These are phyloP conservation scores for Diutina neorugosa DNA, from an alignment of 1,139 yeast species.

Conservation along the genomic window DNA sequence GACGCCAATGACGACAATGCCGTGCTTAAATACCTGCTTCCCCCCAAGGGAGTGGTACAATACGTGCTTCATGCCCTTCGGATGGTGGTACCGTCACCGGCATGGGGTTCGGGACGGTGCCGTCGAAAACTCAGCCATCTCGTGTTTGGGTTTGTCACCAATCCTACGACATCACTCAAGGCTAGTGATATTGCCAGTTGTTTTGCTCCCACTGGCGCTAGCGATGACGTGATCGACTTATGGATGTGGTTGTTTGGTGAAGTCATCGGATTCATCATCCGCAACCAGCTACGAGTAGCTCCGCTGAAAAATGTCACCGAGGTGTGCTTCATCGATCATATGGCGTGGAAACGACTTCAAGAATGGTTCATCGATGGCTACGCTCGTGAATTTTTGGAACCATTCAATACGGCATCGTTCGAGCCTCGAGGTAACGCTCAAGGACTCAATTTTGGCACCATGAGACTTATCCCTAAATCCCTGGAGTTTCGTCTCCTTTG, in stretches of 20 bases:
- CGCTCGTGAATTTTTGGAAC: background rate
- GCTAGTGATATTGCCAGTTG: background rate
- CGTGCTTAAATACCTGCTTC: background rate
- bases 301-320: background rate
- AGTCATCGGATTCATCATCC: background rate
- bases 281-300: background rate
- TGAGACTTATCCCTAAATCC: background rate
- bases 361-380: background rate
- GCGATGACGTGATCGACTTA: background rate
- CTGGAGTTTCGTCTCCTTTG: constrained; percentile 2
- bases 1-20: background rate
- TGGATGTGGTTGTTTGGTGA: background rate
- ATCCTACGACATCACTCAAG: background rate
- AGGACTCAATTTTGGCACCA: background rate
- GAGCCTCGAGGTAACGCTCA: background rate
- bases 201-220: background rate
- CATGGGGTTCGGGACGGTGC: background rate
- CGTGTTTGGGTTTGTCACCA: background rate
- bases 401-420: background rate
- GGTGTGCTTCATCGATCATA: background rate
- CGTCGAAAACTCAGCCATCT: background rate
- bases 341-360: background rate
- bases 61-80: background rate
- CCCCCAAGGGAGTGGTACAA: background rate
- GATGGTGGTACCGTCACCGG: background rate